Evolutionary conservation across 768 basidiomycete genomes (phyloP).

Genomic region (Mycena venus): DNA sequence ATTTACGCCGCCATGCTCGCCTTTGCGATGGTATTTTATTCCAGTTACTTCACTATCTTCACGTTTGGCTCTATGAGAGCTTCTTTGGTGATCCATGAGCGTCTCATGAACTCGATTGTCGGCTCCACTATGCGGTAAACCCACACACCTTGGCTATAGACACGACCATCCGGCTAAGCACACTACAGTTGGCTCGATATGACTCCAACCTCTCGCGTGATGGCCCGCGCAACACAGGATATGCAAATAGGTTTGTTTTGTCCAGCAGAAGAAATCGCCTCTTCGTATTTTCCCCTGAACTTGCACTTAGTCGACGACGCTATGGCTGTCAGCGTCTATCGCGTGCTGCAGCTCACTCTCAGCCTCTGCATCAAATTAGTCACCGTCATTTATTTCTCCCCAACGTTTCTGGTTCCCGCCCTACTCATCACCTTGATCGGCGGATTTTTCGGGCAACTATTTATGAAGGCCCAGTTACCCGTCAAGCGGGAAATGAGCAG

Average conservation of each 20-base stretch:
- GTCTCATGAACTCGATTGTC: constrained; percentile 16
- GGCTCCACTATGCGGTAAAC: constrained; percentile 62
- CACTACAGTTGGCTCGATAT: constrained; percentile 68
- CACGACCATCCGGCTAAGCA: constrained; percentile 67
- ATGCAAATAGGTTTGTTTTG: constrained; percentile 58
- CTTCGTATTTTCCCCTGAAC: constrained; percentile 31
- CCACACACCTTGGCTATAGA: constrained; percentile 63
- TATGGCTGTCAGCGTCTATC: constrained; percentile 1
- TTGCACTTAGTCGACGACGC: too few species aligned
- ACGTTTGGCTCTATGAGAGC: not conserved
- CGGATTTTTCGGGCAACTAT: constrained; percentile 56
- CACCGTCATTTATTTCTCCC: constrained; percentile 59
- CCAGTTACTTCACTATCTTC: not conserved
- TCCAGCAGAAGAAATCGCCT: constrained; percentile 22
- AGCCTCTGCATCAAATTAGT: constrained; percentile 56
- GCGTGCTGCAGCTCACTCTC: constrained; percentile 18
- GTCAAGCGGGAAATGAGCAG: constrained; percentile 64
- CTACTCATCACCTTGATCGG: constrained; percentile 57
- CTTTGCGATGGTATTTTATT: not conserved
- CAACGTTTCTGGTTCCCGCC: constrained; percentile 61
- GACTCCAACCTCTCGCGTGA: constrained; percentile 66
- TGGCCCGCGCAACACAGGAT: constrained; percentile 76
- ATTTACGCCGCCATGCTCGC: not conserved
- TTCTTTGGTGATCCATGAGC: not conserved
- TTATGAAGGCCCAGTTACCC: constrained; percentile 60